Base-by-base conservation (phyloP, 2,329 filamentous ascomycete genomes). In the Phyllosticta citrichinensis region DNA sequence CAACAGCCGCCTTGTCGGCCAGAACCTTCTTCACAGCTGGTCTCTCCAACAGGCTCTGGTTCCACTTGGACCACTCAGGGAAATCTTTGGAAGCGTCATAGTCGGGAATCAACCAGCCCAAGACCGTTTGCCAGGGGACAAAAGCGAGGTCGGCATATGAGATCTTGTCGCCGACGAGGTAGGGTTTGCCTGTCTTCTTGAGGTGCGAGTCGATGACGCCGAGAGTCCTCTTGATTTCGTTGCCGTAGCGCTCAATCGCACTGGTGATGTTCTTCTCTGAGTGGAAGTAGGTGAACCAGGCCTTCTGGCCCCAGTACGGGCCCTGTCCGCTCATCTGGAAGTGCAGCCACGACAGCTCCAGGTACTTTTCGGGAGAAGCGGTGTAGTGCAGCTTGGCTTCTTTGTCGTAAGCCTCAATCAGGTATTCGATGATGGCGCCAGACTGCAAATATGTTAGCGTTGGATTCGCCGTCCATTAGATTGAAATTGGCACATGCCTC, bases 301-400 rank as follows among this genome's bases (percentile, higher is more conserved):
- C 62, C 2, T 65, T 66, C 62, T 73, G 70, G 1, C 71, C 71
- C 56, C 66, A 80, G 65, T 80, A 80, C 0, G 78, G 78, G 1
- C 77, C 78, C 64, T 80, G 78, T 8, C 77, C 77, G 2, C 72
- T 71, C 51, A 69, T 68, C 67, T 80, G 77, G 67, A 74, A 79
- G 65, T 72, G 73, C 4, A 80, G 71, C 73, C 75, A 80, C 51
- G 78, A 76, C 62, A 74, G 74, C 51, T 55, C 33, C 3, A 73
- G 71, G 2, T 71, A 68, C 63, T 73, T 75, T 56, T 75, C 4
- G 67, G 69, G 2, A 68, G 67, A 0, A 66, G 57, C 14, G 6
- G 62, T 62, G 63, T 75, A 78, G 55, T 70, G 73, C 24, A 79
- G 60, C 55, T 70, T 71, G 51, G 69, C 64, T 1, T 73, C 66